A percentile compares a stretch with the other conserved stretches of the same genome.
These are phyloP conservation scores for Tranzscheliella williamsii DNA, from an alignment of 1,284 basidiomycete species.

Conservation along the genomic window DNA sequence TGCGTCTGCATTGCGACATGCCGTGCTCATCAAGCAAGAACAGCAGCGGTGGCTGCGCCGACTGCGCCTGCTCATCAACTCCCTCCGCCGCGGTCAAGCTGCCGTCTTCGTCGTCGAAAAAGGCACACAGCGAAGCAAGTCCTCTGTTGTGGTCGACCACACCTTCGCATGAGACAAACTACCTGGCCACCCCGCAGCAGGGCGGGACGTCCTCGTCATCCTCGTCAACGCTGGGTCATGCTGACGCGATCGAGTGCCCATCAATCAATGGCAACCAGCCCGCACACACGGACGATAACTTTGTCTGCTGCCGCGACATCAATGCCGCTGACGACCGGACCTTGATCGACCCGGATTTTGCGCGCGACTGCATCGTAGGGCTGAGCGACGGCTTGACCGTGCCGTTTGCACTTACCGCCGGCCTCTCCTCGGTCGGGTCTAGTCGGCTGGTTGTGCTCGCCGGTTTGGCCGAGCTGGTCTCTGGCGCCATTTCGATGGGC, in stretches of 20 bases:
- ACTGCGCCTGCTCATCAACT: constrained; percentile 24
- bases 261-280: constrained; percentile 7
- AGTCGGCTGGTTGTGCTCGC: constrained; percentile 86
- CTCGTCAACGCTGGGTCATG: constrained; percentile 19
- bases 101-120: background rate
- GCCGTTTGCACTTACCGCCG: constrained; percentile 66
- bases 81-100: constrained; percentile 23
- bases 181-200: constrained; percentile 9
- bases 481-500: constrained; percentile 76
- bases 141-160: constrained; percentile 37
- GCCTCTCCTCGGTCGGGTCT: constrained; percentile 85
- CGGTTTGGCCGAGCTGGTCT: constrained; percentile 74
- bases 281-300: constrained; percentile 2
- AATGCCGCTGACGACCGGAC: constrained; percentile 73
- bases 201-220: constrained; percentile 16
- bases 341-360: constrained; percentile 79
- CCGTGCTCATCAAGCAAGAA: constrained; percentile 26
- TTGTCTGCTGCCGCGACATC: constrained; percentile 76
- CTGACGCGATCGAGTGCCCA: constrained; percentile 19
- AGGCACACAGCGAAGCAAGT: constrained; percentile 1
- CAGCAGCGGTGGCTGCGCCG: constrained; percentile 12
- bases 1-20: constrained; percentile 11
- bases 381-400: constrained; percentile 91
- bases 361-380: constrained; percentile 83
- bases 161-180: constrained; percentile 3